Base-by-base conservation (phyloP, 1,284 basidiomycete species). In the Lignosus rhinocerotis region DNA sequence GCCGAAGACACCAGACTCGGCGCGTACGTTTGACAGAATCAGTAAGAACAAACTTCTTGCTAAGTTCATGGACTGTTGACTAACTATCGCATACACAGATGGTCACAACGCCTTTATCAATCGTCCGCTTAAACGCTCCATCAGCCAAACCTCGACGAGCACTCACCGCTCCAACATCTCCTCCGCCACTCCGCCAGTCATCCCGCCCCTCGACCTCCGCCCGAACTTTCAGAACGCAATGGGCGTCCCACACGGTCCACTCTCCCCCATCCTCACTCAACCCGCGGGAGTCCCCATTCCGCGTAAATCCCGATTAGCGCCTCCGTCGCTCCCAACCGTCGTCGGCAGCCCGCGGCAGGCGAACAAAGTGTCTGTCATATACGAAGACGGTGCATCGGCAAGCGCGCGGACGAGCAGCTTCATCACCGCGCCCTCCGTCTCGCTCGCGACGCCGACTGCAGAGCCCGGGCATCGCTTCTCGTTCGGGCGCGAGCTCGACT, bases 61-160 rank as follows among this genome's bases (percentile, higher is more conserved):
- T 43, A 3, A 10, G 5, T 19, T 43, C 41, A 10, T 17, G n/a
- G 1, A 17, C 39, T 21, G 25, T n/a, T 48, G 31, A 57, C 51
- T 6, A 42, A 57, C 43, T 41, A 17, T 41, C 45, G n/a, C 36
- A 30, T 10, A 17, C 61, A 61, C 44, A 32, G 49, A 50, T 9
- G 61, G 63, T 19, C 66, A 67, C 55, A 69, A 76, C 31, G 80
- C 80, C 1, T 85, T 86, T 70, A 73, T 86, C 51, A 78, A 77
- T 4, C 78, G 84, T 1, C 78, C 79, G n/a, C 69, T 85, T 44
- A 85, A 83, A 61, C 74, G 83, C 30, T 81, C 83, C 7, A 71
- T 78, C 30, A 84, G 82, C 8, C 82, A 83, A 61, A 80, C 79
- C 1, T 88, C 86, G 6, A 83, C 82, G 7, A 78, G 78, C 51